A percentile compares a stretch with the other conserved stretches of the same genome.
phyloP scores from a whole-genome alignment of 2,329 filamentous ascomycete species.

The Bertia moriformis region DNA sequence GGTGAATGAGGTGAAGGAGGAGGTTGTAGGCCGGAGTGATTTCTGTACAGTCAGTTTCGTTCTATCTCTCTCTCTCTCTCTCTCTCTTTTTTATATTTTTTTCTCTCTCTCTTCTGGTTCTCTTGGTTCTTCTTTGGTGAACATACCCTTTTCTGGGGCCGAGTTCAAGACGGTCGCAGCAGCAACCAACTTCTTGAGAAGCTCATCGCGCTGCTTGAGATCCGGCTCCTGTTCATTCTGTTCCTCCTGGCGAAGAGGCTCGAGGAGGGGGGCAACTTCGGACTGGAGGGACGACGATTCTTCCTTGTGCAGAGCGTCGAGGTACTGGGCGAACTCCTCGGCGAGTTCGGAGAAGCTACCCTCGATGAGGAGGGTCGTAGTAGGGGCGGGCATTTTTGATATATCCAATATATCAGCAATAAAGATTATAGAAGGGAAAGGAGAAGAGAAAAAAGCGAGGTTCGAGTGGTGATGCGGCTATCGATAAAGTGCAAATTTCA shows the following conservation, averaged over 20 bases:
- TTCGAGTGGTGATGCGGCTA: not conserved
- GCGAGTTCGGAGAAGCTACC: constrained; percentile 85
- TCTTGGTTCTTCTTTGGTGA: constrained; percentile 20
- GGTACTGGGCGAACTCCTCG: constrained; percentile 86
- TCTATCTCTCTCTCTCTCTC: constrained; percentile 5
- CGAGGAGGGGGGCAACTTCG: constrained; percentile 31
- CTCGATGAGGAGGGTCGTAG: constrained; percentile 52
- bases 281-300: constrained; percentile 34
- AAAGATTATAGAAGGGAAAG: not conserved
- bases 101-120: constrained; percentile 2
- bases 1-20: constrained; percentile 79
- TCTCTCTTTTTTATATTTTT: constrained; percentile 8
- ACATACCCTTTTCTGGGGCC: constrained; percentile 62
- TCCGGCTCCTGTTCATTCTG: constrained; percentile 53
- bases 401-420: not conserved
- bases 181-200: constrained; percentile 76
- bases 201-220: constrained; percentile 53
- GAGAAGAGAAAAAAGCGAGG: not conserved
- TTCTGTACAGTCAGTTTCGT: constrained; percentile 32
- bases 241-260: constrained; percentile 57
- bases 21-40: constrained; percentile 94
- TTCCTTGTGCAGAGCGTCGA: constrained; percentile 67
- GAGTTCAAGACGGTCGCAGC: constrained; percentile 65
- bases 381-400: not conserved
- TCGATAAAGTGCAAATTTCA: not conserved